Conservation (phyloP, 305 asterid genomes). For the Fraxinus paxiana region DNA sequence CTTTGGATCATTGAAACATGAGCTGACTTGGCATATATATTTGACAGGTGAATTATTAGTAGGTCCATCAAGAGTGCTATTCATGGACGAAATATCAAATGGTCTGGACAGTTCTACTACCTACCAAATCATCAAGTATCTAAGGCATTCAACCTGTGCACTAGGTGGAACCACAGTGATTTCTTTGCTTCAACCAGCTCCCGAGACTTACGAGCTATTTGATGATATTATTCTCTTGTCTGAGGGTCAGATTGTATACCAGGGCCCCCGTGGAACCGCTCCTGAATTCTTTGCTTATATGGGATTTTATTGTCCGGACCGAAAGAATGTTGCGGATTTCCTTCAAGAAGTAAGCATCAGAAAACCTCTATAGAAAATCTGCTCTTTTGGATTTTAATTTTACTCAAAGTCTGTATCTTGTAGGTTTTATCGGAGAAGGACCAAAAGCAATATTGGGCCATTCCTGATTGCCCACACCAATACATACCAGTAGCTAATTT, state of each 20-base stretch:
- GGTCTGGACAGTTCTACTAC: conserved; percentile 1
- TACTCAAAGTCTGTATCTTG: background rate
- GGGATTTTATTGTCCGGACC: conserved; percentile 46
- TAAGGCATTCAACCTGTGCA: background rate
- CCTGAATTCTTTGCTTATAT: conserved; percentile 38
- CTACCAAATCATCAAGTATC: conserved; percentile 20
- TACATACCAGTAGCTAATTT: background rate
- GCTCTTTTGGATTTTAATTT: background rate
- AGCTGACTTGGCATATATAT: conserved; percentile 32
- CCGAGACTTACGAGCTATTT: conserved; percentile 49
- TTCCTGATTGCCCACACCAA: background rate
- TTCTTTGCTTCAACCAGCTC: conserved; percentile 55
- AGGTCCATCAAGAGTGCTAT: conserved; percentile 68
- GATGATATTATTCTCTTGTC: conserved; percentile 23
- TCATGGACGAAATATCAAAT: background rate
- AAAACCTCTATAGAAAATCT: background rate
- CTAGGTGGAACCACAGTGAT: conserved; percentile 32
- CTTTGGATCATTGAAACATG: conserved; percentile 12
- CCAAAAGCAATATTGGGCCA: conserved; percentile 2
- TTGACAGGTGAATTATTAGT: conserved; percentile 77
- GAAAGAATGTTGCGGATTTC: conserved; percentile 50
- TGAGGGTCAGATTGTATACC: conserved; percentile 51
- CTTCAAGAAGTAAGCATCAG: conserved; percentile 40
- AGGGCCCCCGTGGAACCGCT: conserved; percentile 44
- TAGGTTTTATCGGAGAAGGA: background rate